These are phyloP conservation scores for Smittium culicis DNA, from an alignment of 371 early-diverging fungal species.

Conservation along the genomic window DNA sequence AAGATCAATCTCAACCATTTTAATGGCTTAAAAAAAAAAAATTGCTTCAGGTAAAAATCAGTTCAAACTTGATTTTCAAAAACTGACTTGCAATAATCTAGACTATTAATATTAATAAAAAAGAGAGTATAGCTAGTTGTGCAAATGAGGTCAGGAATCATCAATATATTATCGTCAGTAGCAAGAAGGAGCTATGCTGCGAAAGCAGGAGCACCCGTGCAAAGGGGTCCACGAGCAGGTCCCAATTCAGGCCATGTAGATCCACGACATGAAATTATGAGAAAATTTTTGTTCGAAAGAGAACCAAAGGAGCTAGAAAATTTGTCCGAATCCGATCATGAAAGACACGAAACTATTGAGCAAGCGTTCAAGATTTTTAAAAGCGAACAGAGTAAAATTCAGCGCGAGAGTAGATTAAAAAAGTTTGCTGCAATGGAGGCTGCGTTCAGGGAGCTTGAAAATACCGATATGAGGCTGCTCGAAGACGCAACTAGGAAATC, in stretches of 20 bases:
- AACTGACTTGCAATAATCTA: no score
- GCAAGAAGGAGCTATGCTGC: no score
- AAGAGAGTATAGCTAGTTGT: no score
- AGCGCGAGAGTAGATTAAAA: conserved; percentile 41
- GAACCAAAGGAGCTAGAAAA: conserved; percentile 33
- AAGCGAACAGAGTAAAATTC: conserved; percentile 41
- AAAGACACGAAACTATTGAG: conserved; percentile 59
- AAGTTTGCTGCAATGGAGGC: conserved; percentile 55
- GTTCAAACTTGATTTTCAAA: no score
- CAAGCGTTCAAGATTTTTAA: conserved; percentile 55
- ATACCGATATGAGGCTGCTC: conserved; percentile 45
- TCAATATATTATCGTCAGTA: no score
- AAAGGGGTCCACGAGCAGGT: neutral
- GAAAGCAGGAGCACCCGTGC: neutral
- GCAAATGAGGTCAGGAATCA: no score
- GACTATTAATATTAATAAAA: no score
- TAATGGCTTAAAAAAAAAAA: no score
- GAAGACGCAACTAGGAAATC: conserved; percentile 50
- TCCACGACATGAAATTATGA: conserved; percentile 54
- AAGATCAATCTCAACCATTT: no score
- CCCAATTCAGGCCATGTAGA: conserved; percentile 23
- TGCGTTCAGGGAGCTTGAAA: conserved; percentile 56
- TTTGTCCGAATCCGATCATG: conserved; percentile 37
- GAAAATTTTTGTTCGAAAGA: conserved; percentile 52
- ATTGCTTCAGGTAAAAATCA: no score